A percentile compares a stretch with the other conserved stretches of the same genome.
phyloP scores from a whole-genome alignment of 371 early-diverging fungal genomes.

The Basidiobolus meristosporus region DNA sequence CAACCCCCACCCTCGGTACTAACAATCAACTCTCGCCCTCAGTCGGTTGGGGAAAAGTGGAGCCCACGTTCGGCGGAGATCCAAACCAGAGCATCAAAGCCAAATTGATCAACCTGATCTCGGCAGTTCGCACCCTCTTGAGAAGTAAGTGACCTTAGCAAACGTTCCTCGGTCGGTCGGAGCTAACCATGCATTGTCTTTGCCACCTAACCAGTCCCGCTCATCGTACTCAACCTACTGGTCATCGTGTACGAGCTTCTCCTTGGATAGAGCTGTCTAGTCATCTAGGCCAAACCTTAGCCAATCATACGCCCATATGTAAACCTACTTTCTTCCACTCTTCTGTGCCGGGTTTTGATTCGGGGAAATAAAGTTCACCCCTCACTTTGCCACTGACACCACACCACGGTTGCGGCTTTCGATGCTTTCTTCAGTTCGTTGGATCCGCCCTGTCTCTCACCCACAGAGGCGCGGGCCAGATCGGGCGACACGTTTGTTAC shows the following conservation, averaged over 20 bases:
- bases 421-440: too few relatives aligned
- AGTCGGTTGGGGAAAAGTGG: not conserved
- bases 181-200: not conserved
- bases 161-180: not conserved
- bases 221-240: conserved; percentile 59
- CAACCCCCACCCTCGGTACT: not conserved
- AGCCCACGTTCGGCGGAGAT: conserved; percentile 11
- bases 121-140: conserved; percentile 79
- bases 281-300: too few relatives aligned
- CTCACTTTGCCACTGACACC: too few relatives aligned
- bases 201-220: conserved; percentile 34
- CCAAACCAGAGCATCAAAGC: conserved; percentile 54
- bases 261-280: conserved; percentile 33
- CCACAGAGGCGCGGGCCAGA: too few relatives aligned
- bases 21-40: not conserved
- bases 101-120: conserved; percentile 71
- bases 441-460: too few relatives aligned
- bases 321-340: too few relatives aligned
- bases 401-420: too few relatives aligned
- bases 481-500: too few relatives aligned
- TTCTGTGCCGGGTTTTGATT: too few relatives aligned
- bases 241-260: conserved; percentile 73
- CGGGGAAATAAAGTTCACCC: too few relatives aligned
- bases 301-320: too few relatives aligned
- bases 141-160: conserved; percentile 38